Evolutionary conservation across 306 rosid genomes (phyloP).

Genomic region (Urtica urens): DNA sequence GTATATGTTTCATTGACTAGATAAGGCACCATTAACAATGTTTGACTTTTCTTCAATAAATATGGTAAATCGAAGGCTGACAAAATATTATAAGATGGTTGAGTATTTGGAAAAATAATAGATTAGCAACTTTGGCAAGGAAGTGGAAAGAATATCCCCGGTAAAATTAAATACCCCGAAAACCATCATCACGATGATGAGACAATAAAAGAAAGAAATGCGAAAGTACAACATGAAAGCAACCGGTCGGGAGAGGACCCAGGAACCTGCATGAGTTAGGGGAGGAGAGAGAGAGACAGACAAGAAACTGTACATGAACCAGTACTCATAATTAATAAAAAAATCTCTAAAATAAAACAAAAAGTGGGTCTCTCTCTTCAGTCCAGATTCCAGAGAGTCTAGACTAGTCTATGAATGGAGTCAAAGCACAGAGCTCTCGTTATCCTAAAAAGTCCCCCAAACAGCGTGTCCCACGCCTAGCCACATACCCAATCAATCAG

Average conservation of each 20-base stretch:
- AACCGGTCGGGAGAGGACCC: conserved; percentile 1
- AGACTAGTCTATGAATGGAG: no score
- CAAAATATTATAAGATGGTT: no score
- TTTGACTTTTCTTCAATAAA: no score
- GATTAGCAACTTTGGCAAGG: not conserved
- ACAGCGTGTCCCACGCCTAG: conserved; percentile 18
- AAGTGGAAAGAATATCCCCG: not conserved
- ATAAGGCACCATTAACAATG: no score
- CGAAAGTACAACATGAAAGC: conserved; percentile 12
- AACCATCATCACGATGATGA: no score
- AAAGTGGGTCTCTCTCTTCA: not conserved
- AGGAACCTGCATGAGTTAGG: conserved; percentile 9
- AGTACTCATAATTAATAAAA: not conserved
- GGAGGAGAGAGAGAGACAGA: not conserved
- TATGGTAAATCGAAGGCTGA: no score
- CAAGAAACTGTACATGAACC: not conserved
- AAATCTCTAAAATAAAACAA: not conserved
- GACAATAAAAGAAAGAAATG: not conserved
- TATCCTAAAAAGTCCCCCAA: conserved; percentile 12
- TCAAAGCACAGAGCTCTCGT: not conserved
- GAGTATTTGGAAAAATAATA: no score
- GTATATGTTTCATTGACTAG: no score
- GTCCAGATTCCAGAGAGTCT: no score
- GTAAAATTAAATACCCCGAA: conserved; percentile 1
- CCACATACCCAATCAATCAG: not conserved